Percentiles rank a stretch among this genome's conserved stretches.
These are phyloP conservation scores for Talaromyces marneffei DNA, from an alignment of 2,329 filamentous ascomycete genomes.

Conservation along the genomic window DNA sequence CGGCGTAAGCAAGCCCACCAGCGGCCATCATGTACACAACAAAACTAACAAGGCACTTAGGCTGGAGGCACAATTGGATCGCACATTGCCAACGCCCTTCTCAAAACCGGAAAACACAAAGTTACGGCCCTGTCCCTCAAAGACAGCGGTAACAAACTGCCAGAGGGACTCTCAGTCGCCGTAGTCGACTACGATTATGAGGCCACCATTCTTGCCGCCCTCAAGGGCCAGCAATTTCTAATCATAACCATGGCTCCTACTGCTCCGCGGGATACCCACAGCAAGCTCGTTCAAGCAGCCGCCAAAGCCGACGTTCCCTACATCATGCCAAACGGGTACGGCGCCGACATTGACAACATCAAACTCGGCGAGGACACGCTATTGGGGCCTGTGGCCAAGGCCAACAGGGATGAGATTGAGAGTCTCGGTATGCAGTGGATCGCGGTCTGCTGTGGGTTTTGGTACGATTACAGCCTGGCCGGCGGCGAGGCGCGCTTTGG, in stretches of 20 bases:
- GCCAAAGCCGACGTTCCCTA: constrained; percentile 51
- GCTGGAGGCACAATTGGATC: constrained; percentile 32
- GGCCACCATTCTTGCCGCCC: constrained; percentile 43
- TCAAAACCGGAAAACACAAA: constrained; percentile 46
- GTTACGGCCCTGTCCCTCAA: constrained; percentile 49
- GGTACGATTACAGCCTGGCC: constrained; percentile 50
- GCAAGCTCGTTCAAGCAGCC: constrained; percentile 48
- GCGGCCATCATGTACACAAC: not conserved
- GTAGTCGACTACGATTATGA: constrained; percentile 47
- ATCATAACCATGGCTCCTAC: constrained; percentile 49
- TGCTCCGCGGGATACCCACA: constrained; percentile 44
- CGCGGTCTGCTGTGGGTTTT: constrained; percentile 43
- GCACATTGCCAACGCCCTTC: constrained; percentile 28
- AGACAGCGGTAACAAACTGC: constrained; percentile 39
- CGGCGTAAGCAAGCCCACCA: constrained; percentile 22
- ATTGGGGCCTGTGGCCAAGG: constrained; percentile 24
- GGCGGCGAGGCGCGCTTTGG: constrained; percentile 37
- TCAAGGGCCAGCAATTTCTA: constrained; percentile 52
- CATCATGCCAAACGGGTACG: constrained; percentile 50
- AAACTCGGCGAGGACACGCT: constrained; percentile 33
- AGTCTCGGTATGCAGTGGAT: constrained; percentile 42
- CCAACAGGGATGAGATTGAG: constrained; percentile 26
- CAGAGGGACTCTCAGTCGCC: constrained; percentile 40
- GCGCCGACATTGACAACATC: constrained; percentile 26
- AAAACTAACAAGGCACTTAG: constrained; percentile 17